Evolutionary conservation across 495 filamentous ascomycete species (phyloP).

Genomic region (Hypoxylon lienhwacheense): DNA sequence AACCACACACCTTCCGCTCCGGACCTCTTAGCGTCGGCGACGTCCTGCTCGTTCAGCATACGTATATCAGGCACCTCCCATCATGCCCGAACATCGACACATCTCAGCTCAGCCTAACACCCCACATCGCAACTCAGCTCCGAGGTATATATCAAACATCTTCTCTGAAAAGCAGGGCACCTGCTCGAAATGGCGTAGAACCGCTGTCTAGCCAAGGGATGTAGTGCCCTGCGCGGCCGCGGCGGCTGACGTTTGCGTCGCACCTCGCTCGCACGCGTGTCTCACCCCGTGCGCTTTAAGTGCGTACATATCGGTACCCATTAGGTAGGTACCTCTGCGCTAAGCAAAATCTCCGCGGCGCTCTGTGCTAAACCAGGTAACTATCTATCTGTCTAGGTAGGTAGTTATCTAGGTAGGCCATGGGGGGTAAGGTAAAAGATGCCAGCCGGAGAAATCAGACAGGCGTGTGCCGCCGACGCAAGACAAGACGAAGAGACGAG

Average conservation of each 20-base stretch:
- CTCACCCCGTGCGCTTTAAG: slow-evolving; percentile 12
- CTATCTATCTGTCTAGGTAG: not conserved
- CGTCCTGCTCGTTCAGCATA: too few species aligned
- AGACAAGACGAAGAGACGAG: too few species aligned
- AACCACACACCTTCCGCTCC: not conserved
- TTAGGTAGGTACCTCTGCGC: not conserved
- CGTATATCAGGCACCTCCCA: too few species aligned
- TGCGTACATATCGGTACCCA: slow-evolving; percentile 12
- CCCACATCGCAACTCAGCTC: too few species aligned
- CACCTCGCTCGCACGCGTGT: slow-evolving; percentile 8
- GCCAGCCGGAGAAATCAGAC: too few species aligned
- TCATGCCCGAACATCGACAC: too few species aligned
- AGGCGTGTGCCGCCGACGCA: too few species aligned
- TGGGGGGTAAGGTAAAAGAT: too few species aligned
- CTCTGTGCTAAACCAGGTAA: not conserved
- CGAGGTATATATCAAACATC: too few species aligned
- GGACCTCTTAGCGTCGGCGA: not conserved
- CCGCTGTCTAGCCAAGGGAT: not conserved
- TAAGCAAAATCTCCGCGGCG: too few species aligned
- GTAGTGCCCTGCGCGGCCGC: slow-evolving; percentile 8
- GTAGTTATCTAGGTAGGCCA: not conserved
- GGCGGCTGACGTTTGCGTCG: slow-evolving; percentile 28
- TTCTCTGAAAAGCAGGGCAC: not conserved
- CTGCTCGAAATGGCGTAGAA: not conserved
- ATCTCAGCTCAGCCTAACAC: too few species aligned